Base-by-base conservation (phyloP, 2,329 filamentous ascomycete genomes). In the Sphaerulina populicola region DNA sequence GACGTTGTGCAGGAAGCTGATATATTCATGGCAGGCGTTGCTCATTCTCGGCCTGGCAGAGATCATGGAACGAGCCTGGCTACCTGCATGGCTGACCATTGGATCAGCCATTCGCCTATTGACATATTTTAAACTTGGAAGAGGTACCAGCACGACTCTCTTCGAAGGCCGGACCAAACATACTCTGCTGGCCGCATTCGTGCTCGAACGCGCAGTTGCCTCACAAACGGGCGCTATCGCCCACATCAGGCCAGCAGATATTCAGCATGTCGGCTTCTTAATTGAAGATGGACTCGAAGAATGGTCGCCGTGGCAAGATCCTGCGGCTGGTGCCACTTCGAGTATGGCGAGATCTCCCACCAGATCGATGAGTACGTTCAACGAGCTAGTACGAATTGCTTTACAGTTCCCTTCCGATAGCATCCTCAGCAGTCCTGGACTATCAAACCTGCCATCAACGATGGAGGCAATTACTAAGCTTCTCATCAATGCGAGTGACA, bases 271-370 rank as follows among this genome's bases (percentile, higher is more conserved):
- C 29, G 74, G 75, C 8, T 66, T 69, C 2, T 69, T 85, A 2
- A 73, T 79, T 23, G 82, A 86, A 64, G 81, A 85, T 58, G 82
- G 82, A 1, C 69, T 83, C 15, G 85, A 88, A 61, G 83, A 88
- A 68, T 88, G 84, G 84, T 80, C 85, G 57, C 80, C 82, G 1
- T 88, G 85, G 85, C 73, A 74, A 14, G 77, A 81, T 45, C 63
- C 64, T 21, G 46, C 57, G 29, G 40, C 41, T 21, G 51, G 44
- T 15, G 38, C 52, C 10, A 43, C 40, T 37, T 46, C 48, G 6
- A 45, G 41, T 11, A 14, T 23, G 72, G 73, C 53, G 59, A 72
- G 51, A 66, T 69, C 56, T 55, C 70, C 54, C 55, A 63, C 50
- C 23, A 62, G 63, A 48, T 63, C 60, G 18, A 65, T 77, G 18